Conservation (phyloP, 176 grass and related monocot species). For the Melocanna baccifera region DNA sequence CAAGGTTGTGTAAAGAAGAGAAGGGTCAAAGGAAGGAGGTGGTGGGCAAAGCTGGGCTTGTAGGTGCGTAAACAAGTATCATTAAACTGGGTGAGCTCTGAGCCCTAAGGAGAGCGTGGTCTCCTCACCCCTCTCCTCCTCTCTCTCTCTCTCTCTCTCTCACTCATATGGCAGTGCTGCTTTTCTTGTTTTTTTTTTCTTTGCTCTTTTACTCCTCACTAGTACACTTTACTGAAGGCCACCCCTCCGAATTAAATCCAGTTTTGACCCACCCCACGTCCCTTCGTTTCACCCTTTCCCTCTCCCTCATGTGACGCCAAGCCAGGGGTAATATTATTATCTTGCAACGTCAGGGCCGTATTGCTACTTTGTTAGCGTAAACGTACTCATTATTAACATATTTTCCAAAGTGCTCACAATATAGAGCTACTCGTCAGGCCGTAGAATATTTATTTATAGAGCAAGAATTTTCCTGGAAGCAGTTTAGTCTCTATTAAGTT, state of each 20-base stretch:
- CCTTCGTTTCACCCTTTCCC: not conserved
- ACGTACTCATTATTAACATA: no score
- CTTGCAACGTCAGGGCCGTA: no score
- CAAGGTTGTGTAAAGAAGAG: slow-evolving; percentile 55
- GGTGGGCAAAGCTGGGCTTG: slow-evolving; percentile 3
- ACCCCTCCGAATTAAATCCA: not conserved
- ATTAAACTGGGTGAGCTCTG: not conserved
- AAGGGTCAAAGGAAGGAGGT: slow-evolving; percentile 42
- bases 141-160: not conserved
- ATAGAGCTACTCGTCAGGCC: no score
- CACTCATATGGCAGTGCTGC: not conserved
- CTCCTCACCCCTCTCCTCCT: not conserved
- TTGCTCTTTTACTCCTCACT: not conserved
- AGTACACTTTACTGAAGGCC: slow-evolving; percentile 13
- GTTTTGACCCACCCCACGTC: slow-evolving; percentile 25
- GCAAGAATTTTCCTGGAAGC: no score
- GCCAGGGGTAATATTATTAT: not conserved
- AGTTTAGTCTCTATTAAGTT: no score
- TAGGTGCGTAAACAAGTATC: slow-evolving; percentile 18
- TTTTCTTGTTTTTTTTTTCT: not conserved
- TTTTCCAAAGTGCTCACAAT: no score
- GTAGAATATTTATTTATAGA: no score
- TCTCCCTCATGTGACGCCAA: not conserved
- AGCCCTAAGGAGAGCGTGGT: not conserved
- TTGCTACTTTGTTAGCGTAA: not conserved